Conservation (phyloP, 257 asterid genomes). For the Petunia secreta region DNA sequence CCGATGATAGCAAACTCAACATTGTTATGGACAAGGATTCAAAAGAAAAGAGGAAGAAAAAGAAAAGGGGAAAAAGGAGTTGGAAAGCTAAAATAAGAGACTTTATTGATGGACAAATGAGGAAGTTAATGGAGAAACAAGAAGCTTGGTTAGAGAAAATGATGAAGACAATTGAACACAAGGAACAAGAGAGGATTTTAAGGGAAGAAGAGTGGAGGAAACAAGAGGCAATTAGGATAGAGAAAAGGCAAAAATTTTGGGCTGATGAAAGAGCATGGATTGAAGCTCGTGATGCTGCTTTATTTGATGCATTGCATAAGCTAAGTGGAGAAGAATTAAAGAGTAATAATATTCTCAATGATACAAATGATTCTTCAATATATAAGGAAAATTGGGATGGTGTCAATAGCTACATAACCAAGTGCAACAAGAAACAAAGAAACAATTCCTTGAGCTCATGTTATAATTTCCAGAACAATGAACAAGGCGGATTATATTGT, state of each 20-base stretch:
- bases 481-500: slow-evolving; percentile 42
- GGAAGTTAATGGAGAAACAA: slow-evolving; percentile 76
- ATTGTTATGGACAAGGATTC: slow-evolving; percentile 29
- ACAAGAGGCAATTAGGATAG: slow-evolving; percentile 67
- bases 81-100: slow-evolving; percentile 79
- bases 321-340: slow-evolving; percentile 46
- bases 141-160: slow-evolving; percentile 86
- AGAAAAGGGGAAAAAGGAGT: slow-evolving; percentile 44
- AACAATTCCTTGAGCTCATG: slow-evolving; percentile 50
- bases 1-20: slow-evolving; percentile 48
- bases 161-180: slow-evolving; percentile 73
- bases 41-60: slow-evolving; percentile 44
- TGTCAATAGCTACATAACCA: slow-evolving; percentile 49
- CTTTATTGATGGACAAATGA: slow-evolving; percentile 74
- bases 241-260: slow-evolving; percentile 80
- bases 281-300: slow-evolving; percentile 67
- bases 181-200: slow-evolving; percentile 69
- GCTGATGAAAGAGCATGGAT: slow-evolving; percentile 86
- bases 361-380: neutral
- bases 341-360: neutral
- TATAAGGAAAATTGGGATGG: slow-evolving; percentile 72
- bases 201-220: slow-evolving; percentile 89
- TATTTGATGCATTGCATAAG: slow-evolving; percentile 68
- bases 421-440: slow-evolving; percentile 60
- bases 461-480: slow-evolving; percentile 30